These are phyloP conservation scores for Beauveria caledonica DNA, from an alignment of 2,329 filamentous ascomycete genomes.

Conservation along the genomic window DNA sequence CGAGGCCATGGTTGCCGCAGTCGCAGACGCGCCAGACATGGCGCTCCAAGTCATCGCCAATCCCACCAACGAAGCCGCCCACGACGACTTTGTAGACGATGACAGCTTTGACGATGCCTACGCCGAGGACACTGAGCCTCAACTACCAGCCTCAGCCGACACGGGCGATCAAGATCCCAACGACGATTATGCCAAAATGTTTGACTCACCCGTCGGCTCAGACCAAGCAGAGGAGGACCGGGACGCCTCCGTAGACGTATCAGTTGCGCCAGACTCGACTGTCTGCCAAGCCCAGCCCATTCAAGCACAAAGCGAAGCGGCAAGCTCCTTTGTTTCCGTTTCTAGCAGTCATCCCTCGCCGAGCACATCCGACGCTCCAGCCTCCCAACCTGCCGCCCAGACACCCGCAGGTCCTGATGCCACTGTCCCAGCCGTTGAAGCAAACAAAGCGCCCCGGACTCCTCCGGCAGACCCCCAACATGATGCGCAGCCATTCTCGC, in stretches of 20 bases:
- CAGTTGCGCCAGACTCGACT: conserved; percentile 35
- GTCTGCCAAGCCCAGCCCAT: conserved; percentile 32
- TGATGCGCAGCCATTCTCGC: background rate
- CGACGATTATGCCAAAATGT: conserved; percentile 44
- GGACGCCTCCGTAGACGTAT: conserved; percentile 29
- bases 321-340: conserved; percentile 21
- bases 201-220: conserved; percentile 38
- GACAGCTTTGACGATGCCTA: conserved; percentile 43
- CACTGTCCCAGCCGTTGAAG: background rate
- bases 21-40: conserved; percentile 21
- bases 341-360: conserved; percentile 20
- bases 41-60: conserved; percentile 23
- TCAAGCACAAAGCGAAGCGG: conserved; percentile 18
- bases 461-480: background rate
- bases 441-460: background rate
- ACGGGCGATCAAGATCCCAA: conserved; percentile 24
- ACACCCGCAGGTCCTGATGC: conserved; percentile 4
- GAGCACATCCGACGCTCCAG: conserved; percentile 16
- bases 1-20: conserved; percentile 37
- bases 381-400: conserved; percentile 8
- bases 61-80: conserved; percentile 24
- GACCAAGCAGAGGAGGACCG: conserved; percentile 27
- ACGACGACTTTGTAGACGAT: conserved; percentile 33
- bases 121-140: conserved; percentile 27
- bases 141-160: conserved; percentile 20